Evolutionary conservation across 2,329 filamentous ascomycete species (phyloP), one percentile per base, ranked within the genome.

Genomic region (Tolypocladium sp.): DNA sequence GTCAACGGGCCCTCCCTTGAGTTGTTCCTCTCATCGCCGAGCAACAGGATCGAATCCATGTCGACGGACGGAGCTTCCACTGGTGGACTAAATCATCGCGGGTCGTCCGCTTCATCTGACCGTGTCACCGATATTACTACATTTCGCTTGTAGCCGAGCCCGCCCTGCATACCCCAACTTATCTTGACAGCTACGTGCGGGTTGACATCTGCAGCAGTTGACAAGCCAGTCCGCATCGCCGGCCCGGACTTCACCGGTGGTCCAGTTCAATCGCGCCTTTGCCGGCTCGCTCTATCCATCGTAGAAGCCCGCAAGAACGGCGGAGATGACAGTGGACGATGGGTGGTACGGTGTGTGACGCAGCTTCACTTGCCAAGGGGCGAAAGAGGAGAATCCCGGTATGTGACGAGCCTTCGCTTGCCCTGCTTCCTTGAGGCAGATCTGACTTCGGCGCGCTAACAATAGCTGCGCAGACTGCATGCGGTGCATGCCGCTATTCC

Each of bases 401-500:
- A 63, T 22, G 63, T 25, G 46, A 51, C 22, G 8, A 51, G 27
- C 27, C 25, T 13, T 38, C 38, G 38, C 15, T 15, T 20, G 15
- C 4, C 38, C 13, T 40, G 38, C 6, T 40, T 5, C 12, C 8
- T 17, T 27, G 44, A 5, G 13, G 7, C 17, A 20, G 17, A 8
- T 15, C 17, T 6, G 46, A 5, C 25, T 20, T 30, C 27, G 6
- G 13, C 20, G 17, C 22, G 38, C 49, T 38, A 20, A 55, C 27
- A 10, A 41, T 22, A 0, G n/a, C 12, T 13, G 15, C 20, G 25
- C 27, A 69, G 68, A 68, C 65, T 57, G 66, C 68, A 15, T 69
- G 68, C 40, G 62, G 58, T 33, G 61, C 66, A 10, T 69, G 68
- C 53, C 65, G 68, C 4, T 61, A 60, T n/a, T 66, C 66, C 52